These are phyloP conservation scores for Coemansia furcata DNA, from an alignment of 192 early-diverging fungal species.

Conservation along the genomic window DNA sequence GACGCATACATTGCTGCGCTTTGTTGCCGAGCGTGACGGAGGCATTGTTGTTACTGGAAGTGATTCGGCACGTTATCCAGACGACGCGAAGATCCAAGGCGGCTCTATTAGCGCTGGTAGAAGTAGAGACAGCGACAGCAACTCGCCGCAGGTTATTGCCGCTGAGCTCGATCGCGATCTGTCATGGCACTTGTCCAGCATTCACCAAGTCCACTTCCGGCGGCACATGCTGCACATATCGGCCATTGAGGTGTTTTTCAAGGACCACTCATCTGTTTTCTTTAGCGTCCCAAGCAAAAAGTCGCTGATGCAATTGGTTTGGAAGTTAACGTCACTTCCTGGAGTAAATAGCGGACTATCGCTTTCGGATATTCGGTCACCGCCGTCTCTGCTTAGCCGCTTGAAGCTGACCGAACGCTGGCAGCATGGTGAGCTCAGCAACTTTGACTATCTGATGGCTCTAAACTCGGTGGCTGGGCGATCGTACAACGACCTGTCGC, in stretches of 20 bases:
- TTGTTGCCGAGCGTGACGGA: constrained; percentile 25
- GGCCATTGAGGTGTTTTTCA: constrained; percentile 47
- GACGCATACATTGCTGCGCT: constrained; percentile 27
- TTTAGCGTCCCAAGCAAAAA: constrained; percentile 34
- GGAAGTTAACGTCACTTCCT: constrained; percentile 42
- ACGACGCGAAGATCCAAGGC: neutral
- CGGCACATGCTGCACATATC: constrained; percentile 43
- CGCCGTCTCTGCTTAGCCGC: constrained; percentile 22
- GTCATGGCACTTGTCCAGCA: constrained; percentile 30
- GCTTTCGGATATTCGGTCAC: constrained; percentile 35
- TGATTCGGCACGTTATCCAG: constrained; percentile 6
- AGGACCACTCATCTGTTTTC: constrained; percentile 35
- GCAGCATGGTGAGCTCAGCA: constrained; percentile 83
- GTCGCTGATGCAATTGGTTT: constrained; percentile 40
- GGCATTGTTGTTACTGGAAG: constrained; percentile 2
- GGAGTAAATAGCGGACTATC: constrained; percentile 25
- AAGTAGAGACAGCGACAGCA: neutral
- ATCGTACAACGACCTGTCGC: constrained; percentile 86
- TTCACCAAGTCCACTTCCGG: constrained; percentile 43
- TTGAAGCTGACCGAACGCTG: constrained; percentile 69
- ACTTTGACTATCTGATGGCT: constrained; percentile 95
- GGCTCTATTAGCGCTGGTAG: neutral
- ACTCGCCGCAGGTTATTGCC: constrained; percentile 16
- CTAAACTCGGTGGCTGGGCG: constrained; percentile 87
- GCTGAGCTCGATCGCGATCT: constrained; percentile 37